Evolutionary conservation across 106 monocot genomes (phyloP), one percentile per base, ranked within the genome.

Genomic region (Triglochin maritima): DNA sequence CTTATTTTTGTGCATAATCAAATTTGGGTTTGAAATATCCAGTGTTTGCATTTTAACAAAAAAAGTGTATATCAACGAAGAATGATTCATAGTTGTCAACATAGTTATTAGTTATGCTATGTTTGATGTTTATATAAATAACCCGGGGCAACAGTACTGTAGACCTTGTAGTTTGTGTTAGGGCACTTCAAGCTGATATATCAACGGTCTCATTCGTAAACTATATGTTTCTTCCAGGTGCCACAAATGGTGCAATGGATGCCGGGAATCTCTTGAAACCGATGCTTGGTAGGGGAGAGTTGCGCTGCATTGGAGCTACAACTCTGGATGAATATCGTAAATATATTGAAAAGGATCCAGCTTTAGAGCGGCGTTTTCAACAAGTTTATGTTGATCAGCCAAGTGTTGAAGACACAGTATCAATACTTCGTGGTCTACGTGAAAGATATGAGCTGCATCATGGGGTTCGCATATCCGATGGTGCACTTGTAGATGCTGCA

Each of bases 321-420:
- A 92, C 98, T 7, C 81, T 99, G 49, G 92, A 99, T 71, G 98
- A 99, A 60, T 99, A 92, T 66, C 79, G 98, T 7, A 99, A 99
- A 81, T 92, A 99, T 49, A 92, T 99, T 17, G 98, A 99, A 72
- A 99, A 99, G 70, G 98, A 99, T 75, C 86, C 98, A 45, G 98
- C 98, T 44, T 65, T 99, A 75, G 98, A 99, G 71, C 83, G 98
- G 3, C 88, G 92, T 16, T 99, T 99, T 67, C 98, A 99, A 60
- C 98, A 99, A 70, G 98, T 99, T 75, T 99, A 81, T 79, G 98
- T 92, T 77, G 86, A 92, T 74, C 98, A 99, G 45, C 98, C 98
- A 59, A 67, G 79, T 4, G 92, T 99, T 52, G 92, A 86, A 74
- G 92, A 99, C 72, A 99, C 98, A 14, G 76, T 99, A 47, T 92